Evolutionary conservation across 2,329 filamentous ascomycete genomes (phyloP).

Genomic region (Rhynchosporium secalis): DNA sequence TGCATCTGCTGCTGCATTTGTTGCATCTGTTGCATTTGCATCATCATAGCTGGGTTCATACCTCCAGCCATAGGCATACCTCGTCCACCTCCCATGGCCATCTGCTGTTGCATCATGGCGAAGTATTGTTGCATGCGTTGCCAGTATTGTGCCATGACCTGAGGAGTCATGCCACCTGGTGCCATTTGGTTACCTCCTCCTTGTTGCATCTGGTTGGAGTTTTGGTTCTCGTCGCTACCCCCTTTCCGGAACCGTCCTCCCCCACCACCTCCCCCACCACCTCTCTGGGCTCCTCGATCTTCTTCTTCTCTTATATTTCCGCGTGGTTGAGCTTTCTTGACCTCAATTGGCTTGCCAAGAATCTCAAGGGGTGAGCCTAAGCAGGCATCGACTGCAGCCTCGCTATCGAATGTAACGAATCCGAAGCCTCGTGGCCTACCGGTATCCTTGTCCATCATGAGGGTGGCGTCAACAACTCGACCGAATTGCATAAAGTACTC

Average conservation of each 20-base stretch:
- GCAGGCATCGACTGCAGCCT: slow-evolving; percentile 90
- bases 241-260: slow-evolving; percentile 58
- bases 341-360: slow-evolving; percentile 93
- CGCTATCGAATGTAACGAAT: slow-evolving; percentile 97
- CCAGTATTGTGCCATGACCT: slow-evolving; percentile 98
- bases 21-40: slow-evolving; percentile 65
- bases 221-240: slow-evolving; percentile 48
- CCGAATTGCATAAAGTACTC: slow-evolving; percentile 97
- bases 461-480: slow-evolving; percentile 90
- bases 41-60: slow-evolving; percentile 76
- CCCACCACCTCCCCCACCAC: slow-evolving; percentile 42
- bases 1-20: slow-evolving; percentile 46
- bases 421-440: slow-evolving; percentile 95
- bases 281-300: slow-evolving; percentile 46
- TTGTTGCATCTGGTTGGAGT: slow-evolving; percentile 41
- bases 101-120: slow-evolving; percentile 89
- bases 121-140: slow-evolving; percentile 98
- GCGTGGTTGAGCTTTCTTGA: slow-evolving; percentile 95
- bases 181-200: slow-evolving; percentile 40
- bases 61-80: slow-evolving; percentile 64
- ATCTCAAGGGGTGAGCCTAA: slow-evolving; percentile 85
- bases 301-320: slow-evolving; percentile 94
- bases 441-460: slow-evolving; percentile 99
- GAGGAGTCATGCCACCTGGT: slow-evolving; percentile 78
- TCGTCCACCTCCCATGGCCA: slow-evolving; percentile 65